Conservation (phyloP, 2,329 filamentous ascomycete genomes). For the Fusarium paranaense region DNA sequence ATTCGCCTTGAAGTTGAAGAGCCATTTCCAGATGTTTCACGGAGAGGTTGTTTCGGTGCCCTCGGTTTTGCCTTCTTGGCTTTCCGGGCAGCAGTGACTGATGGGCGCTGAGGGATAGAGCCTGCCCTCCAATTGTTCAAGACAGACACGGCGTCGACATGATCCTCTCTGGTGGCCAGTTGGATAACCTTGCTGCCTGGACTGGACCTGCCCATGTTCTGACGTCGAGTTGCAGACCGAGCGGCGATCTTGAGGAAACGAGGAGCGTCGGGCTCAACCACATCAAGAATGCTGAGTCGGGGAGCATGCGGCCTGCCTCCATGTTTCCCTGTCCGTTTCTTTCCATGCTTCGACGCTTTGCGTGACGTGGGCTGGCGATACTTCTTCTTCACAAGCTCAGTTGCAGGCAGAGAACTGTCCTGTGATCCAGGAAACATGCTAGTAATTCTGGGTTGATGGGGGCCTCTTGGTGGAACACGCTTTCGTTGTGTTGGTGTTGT, state of each 20-base stretch:
- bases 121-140: constrained; percentile 68
- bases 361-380: constrained; percentile 23
- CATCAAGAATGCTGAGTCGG: constrained; percentile 70
- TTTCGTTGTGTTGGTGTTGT: constrained; percentile 35
- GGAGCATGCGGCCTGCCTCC: constrained; percentile 50
- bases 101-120: constrained; percentile 57
- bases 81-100: constrained; percentile 45
- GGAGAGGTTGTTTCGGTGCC: constrained; percentile 24
- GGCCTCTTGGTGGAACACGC: constrained; percentile 19
- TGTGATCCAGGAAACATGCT: constrained; percentile 40
- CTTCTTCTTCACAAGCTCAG: constrained; percentile 28
- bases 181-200: constrained; percentile 68
- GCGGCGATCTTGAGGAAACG: constrained; percentile 71
- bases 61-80: constrained; percentile 16
- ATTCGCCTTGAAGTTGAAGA: constrained; percentile 2
- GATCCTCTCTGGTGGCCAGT: constrained; percentile 70
- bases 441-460: constrained; percentile 50
- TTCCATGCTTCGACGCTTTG: constrained; percentile 8
- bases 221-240: constrained; percentile 62
- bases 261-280: constrained; percentile 64
- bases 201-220: constrained; percentile 65
- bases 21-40: constrained; percentile 42
- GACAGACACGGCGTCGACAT: constrained; percentile 66
- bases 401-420: constrained; percentile 6
- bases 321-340: constrained; percentile 9